Conservation (phyloP, 2,329 filamentous ascomycete species). For the Fusarium transvaalense region DNA sequence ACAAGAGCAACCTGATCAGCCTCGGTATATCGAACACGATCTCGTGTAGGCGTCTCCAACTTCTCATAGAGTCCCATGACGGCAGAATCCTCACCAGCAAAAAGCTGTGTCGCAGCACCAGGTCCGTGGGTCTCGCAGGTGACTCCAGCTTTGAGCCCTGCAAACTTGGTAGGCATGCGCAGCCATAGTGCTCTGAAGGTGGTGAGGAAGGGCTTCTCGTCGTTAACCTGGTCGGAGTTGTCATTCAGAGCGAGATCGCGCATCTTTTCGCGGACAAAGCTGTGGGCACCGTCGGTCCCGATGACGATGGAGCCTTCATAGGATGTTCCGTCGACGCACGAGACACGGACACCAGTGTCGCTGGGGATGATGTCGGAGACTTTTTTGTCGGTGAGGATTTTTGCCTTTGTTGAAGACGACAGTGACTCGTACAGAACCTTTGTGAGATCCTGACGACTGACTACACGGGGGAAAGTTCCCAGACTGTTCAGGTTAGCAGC, state of each 20-base stretch:
- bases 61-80: slow-evolving; percentile 40
- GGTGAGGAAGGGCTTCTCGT: slow-evolving; percentile 50
- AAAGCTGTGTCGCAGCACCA: slow-evolving; percentile 34
- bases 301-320: slow-evolving; percentile 42
- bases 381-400: slow-evolving; percentile 29
- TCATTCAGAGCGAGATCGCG: slow-evolving; percentile 48
- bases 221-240: slow-evolving; percentile 33
- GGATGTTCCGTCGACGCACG: slow-evolving; percentile 33
- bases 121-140: slow-evolving; percentile 50
- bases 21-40: slow-evolving; percentile 32
- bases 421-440: slow-evolving; percentile 51
- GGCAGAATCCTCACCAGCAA: slow-evolving; percentile 29
- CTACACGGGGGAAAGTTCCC: slow-evolving; percentile 46
- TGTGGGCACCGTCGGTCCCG: slow-evolving; percentile 42
- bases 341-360: slow-evolving; percentile 27
- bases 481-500: slow-evolving; percentile 34
- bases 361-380: slow-evolving; percentile 29
- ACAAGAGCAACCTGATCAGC: slow-evolving; percentile 31
- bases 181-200: slow-evolving; percentile 54
- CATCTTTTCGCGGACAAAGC: slow-evolving; percentile 29
- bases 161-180: slow-evolving; percentile 44
- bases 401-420: slow-evolving; percentile 46
- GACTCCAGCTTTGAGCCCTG: slow-evolving; percentile 39
- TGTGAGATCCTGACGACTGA: slow-evolving; percentile 55
- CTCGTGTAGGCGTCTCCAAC: slow-evolving; percentile 30